These are phyloP conservation scores for Calonectria hongkongensis DNA, from an alignment of 2,329 filamentous ascomycete species.

Conservation along the genomic window DNA sequence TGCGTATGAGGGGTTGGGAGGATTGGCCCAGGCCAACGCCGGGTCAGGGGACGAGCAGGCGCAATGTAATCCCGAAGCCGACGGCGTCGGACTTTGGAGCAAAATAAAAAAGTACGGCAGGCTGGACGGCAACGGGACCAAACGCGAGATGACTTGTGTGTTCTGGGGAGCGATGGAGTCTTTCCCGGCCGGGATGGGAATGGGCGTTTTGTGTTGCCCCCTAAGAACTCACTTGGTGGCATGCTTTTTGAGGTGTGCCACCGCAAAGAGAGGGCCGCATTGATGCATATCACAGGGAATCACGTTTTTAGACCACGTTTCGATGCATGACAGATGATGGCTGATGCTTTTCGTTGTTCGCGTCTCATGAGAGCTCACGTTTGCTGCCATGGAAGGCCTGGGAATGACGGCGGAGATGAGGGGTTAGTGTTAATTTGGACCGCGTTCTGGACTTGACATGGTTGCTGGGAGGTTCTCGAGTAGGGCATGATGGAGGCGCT, in stretches of 20 bases:
- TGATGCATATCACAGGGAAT: conserved; percentile 62
- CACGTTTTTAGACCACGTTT: conserved; percentile 69
- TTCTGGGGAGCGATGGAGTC: conserved; percentile 57
- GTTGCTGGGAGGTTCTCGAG: conserved; percentile 47
- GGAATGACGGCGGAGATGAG: conserved; percentile 50
- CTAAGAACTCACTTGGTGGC: conserved; percentile 53
- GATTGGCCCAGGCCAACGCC: conserved; percentile 55
- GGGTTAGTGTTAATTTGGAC: conserved; percentile 50
- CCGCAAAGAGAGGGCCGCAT: conserved; percentile 56
- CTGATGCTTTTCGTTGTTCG: conserved; percentile 65
- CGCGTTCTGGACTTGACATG: conserved; percentile 51
- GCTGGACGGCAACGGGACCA: conserved; percentile 47
- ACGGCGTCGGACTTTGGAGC: conserved; percentile 50
- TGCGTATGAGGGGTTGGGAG: conserved; percentile 55
- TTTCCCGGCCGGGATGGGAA: conserved; percentile 55
- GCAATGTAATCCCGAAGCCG: conserved; percentile 56
- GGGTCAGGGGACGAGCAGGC: conserved; percentile 55
- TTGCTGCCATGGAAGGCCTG: conserved; percentile 52
- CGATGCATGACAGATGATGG: conserved; percentile 71
- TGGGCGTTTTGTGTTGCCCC: conserved; percentile 55
- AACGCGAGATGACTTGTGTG: conserved; percentile 55
- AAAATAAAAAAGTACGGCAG: conserved; percentile 46
- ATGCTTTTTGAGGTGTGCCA: conserved; percentile 53
- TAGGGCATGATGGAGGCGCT: conserved; percentile 47
- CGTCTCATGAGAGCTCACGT: conserved; percentile 55